Conservation (phyloP, 2,329 filamentous ascomycete genomes). For the Pezicula radicicola region DNA sequence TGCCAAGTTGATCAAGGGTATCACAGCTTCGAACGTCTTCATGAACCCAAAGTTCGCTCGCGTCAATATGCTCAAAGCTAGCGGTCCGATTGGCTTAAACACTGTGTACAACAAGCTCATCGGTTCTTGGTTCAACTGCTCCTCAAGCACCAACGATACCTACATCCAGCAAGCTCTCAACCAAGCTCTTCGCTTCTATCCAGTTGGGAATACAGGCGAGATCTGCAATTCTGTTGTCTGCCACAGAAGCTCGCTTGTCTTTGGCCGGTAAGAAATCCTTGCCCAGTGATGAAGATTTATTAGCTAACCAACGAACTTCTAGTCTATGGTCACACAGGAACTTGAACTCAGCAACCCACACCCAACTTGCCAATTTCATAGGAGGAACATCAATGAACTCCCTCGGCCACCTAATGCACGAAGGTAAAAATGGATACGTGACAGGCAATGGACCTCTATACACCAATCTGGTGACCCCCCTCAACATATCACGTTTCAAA, state of each 20-base stretch:
- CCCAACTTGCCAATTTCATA: slow-evolving; percentile 54
- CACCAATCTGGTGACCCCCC: slow-evolving; percentile 40
- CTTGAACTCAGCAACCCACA: slow-evolving; percentile 60
- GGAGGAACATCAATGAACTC: slow-evolving; percentile 55
- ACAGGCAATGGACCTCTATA: slow-evolving; percentile 45
- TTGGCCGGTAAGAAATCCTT: slow-evolving; percentile 42
- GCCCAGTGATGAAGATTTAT: too few relatives aligned
- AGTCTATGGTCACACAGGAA: slow-evolving; percentile 54
- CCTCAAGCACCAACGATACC: slow-evolving; percentile 39
- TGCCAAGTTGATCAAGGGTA: slow-evolving; percentile 47
- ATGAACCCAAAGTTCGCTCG: slow-evolving; percentile 54
- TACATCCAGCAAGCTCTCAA: slow-evolving; percentile 45
- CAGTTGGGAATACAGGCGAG: slow-evolving; percentile 43
- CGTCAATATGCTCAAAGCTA: slow-evolving; percentile 44
- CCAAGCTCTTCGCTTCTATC: slow-evolving; percentile 52
- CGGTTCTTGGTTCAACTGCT: slow-evolving; percentile 51
- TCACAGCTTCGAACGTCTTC: slow-evolving; percentile 57
- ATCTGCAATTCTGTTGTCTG: slow-evolving; percentile 56
- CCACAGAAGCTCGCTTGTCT: slow-evolving; percentile 53
- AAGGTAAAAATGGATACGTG: slow-evolving; percentile 44
- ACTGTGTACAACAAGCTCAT: slow-evolving; percentile 38
- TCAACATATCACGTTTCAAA: slow-evolving; percentile 44
- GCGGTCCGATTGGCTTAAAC: too few relatives aligned
- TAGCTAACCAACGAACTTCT: too few relatives aligned
- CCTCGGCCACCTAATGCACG: slow-evolving; percentile 49